Base-by-base conservation (phyloP, 1,284 basidiomycete species). In the Boletus sp. region DNA sequence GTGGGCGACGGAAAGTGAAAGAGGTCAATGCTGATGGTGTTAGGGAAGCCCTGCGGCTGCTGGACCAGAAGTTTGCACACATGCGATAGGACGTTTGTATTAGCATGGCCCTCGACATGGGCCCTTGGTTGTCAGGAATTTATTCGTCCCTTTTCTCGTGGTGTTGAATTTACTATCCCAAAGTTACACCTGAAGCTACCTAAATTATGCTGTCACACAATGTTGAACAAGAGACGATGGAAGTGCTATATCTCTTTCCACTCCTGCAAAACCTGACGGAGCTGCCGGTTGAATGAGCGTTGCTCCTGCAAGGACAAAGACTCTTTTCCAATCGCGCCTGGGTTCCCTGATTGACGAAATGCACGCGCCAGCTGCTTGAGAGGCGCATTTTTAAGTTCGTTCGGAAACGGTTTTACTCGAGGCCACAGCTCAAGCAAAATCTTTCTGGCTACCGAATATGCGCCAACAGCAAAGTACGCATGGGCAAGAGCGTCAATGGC, bases 11-110 rank as follows among this genome's bases (percentile, higher is more conserved):
- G 55, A 72, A 78, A 39, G 70, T 87, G 35, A 75, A 84, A 30
- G 82, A 88, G 60, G 90, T 94, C 23, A 81, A 85, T 57, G 75
- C 82, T 13, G 84, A 85, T 49, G 88, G 82, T 4, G 87, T 94
- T 35, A 78, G 77, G 46, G 84, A 91, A 54, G 91, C 91, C 12
- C 68, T 94, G 37, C 79, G 81, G 52, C 67, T 92, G 40, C 71
- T 94, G 36, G 91, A 94, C 62, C 76, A 80, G 9, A 84, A 84
- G 57, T 87, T 84, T 64, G 60, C 63, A 27, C 66, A 65, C 44
- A 57, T 55, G 50, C 58, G 61, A 26, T 65, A 61, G 49, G 43
- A 45, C 20, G 2, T 34, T 43, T 0, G 35, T n/a, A 13, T 33
- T 23, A 29, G 38, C 29, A n/a, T 25, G 35, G 32, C 46, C 43